phyloP scores from a whole-genome alignment of 2,329 filamentous ascomycete genomes.

The Colletotrichum echinochloae region DNA sequence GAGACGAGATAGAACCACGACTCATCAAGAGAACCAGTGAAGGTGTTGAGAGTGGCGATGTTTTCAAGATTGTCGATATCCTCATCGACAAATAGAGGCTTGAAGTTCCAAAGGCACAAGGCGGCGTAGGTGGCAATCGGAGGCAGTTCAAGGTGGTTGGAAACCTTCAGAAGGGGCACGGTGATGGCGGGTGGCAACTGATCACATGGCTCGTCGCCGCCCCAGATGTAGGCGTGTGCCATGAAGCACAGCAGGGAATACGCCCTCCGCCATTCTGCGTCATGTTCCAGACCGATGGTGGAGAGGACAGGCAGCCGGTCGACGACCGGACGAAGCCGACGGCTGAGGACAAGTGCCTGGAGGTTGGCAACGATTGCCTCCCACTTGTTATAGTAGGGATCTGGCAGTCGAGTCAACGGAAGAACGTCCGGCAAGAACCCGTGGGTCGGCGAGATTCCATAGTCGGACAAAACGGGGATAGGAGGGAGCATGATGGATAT shows the following conservation, averaged over 20 bases:
- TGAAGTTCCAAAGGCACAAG: conserved; percentile 96
- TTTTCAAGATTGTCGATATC: conserved; percentile 87
- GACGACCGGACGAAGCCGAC: conserved; percentile 82
- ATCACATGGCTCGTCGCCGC: conserved; percentile 85
- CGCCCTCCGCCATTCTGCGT: conserved; percentile 92
- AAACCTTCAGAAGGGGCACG: conserved; percentile 83
- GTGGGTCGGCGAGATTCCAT: conserved; percentile 81
- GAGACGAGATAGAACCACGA: conserved; percentile 99
- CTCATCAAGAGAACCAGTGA: conserved; percentile 94
- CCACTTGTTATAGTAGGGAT: conserved; percentile 96
- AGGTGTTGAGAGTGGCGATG: conserved; percentile 86
- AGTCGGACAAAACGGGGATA: conserved; percentile 76
- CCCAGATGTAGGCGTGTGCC: conserved; percentile 96
- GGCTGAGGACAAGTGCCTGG: conserved; percentile 87
- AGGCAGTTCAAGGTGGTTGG: conserved; percentile 83
- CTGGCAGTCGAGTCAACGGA: conserved; percentile 83
- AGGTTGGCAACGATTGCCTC: conserved; percentile 88
- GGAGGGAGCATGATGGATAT: conserved; percentile 65
- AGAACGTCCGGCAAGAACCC: conserved; percentile 89
- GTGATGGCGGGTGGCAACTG: conserved; percentile 84
- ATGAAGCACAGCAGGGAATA: conserved; percentile 93
- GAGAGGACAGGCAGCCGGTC: conserved; percentile 86
- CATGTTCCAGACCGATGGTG: conserved; percentile 82
- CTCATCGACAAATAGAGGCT: conserved; percentile 87
- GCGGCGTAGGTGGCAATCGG: conserved; percentile 95